Evolutionary conservation across 805 yeast genomes (phyloP).

Genomic region (Ogataea methanolica): DNA sequence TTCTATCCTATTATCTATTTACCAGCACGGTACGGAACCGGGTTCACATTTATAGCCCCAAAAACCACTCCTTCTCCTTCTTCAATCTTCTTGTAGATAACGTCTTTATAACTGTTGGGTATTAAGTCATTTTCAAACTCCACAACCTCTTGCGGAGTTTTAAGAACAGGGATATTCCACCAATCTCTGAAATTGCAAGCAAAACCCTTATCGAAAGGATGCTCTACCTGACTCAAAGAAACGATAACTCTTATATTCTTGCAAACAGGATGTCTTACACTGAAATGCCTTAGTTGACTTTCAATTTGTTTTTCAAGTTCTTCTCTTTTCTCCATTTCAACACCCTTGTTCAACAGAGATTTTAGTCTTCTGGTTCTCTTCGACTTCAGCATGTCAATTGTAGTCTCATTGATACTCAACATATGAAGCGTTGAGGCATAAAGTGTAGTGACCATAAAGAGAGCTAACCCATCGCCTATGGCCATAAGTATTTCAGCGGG

Average conservation of each 20-base stretch:
- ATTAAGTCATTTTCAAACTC: slow-evolving; percentile 27
- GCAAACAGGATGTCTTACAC: slow-evolving; percentile 31
- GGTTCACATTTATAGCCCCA: slow-evolving; percentile 13
- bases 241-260: slow-evolving; percentile 35
- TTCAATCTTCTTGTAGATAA: slow-evolving; percentile 20
- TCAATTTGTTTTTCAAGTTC: slow-evolving; percentile 13
- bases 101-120: slow-evolving; percentile 19
- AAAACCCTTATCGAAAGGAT: slow-evolving; percentile 36
- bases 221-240: slow-evolving; percentile 26
- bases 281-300: slow-evolving; percentile 37
- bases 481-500: slow-evolving; percentile 31
- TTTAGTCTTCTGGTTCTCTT: slow-evolving; percentile 7
- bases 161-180: slow-evolving; percentile 7
- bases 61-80: slow-evolving; percentile 24
- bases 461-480: slow-evolving; percentile 40
- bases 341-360: slow-evolving; percentile 17
- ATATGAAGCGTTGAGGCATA: slow-evolving; percentile 40
- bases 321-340: slow-evolving; percentile 12
- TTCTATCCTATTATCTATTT: too few species aligned
- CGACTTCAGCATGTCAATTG: slow-evolving; percentile 42
- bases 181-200: slow-evolving; percentile 33
- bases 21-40: not conserved
- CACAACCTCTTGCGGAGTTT: slow-evolving; percentile 13
- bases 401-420: slow-evolving; percentile 44
- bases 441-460: slow-evolving; percentile 36